These are phyloP conservation scores for Tricholoma saponaceum DNA, from an alignment of 768 basidiomycete genomes.

Conservation along the genomic window DNA sequence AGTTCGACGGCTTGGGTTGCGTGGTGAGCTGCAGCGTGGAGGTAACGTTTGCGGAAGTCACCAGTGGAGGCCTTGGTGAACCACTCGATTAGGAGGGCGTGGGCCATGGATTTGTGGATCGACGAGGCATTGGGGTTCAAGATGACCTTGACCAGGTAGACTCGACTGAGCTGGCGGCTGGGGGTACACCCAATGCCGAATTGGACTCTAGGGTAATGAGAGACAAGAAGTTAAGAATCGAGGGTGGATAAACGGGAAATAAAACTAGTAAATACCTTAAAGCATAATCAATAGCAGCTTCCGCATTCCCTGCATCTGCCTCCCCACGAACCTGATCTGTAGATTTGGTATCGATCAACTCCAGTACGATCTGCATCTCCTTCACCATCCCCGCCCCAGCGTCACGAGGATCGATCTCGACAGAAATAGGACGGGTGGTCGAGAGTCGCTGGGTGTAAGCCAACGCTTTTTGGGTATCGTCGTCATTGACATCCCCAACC, in stretches of 20 bases:
- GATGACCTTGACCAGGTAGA: constrained; percentile 12
- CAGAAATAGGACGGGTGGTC: not conserved
- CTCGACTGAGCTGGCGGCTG: constrained; percentile 7
- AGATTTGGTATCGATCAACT: constrained; percentile 2
- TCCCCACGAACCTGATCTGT: constrained; percentile 6
- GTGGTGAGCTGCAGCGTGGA: constrained; percentile 17
- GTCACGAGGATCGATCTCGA: not conserved
- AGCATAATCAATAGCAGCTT: constrained; percentile 12
- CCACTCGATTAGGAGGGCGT: constrained; percentile 15
- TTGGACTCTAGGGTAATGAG: constrained; percentile 1
- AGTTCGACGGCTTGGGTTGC: constrained; percentile 16
- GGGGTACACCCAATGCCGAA: constrained; percentile 11
- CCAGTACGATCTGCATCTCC: not conserved
- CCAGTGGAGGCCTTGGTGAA: not conserved
- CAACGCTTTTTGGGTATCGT: constrained; percentile 2
- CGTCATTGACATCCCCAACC: not conserved
- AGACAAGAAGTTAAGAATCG: not conserved
- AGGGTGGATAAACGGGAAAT: not conserved
- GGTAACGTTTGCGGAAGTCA: constrained; percentile 6
- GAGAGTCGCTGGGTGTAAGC: constrained; percentile 1
- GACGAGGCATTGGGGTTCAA: constrained; percentile 4
- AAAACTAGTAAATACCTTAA: constrained; percentile 7
- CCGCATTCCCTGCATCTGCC: constrained; percentile 13
- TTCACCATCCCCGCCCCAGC: not conserved
- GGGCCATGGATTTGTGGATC: constrained; percentile 9